Conservation (phyloP, 192 early-diverging fungal species). For the Tieghemiomyces parasiticus region DNA sequence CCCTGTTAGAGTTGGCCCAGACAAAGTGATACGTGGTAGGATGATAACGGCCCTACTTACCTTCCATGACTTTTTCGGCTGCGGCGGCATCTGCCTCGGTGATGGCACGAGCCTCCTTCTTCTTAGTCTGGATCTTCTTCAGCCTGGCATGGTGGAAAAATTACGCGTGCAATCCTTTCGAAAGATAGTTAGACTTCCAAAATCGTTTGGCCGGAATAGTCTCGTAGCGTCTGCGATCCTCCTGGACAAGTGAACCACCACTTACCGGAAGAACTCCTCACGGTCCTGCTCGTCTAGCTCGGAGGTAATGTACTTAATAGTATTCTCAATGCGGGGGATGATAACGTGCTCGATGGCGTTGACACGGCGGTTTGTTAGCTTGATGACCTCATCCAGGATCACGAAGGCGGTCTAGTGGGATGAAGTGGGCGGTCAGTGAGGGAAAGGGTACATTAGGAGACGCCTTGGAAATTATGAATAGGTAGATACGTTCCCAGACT, state of each 20-base stretch:
- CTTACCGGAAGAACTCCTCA: slow-evolving; percentile 90
- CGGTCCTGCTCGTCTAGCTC: slow-evolving; percentile 98
- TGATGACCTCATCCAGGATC: slow-evolving; percentile 98
- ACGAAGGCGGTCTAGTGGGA: slow-evolving; percentile 82
- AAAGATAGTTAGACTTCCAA: not conserved
- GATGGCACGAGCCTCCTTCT: slow-evolving; percentile 65
- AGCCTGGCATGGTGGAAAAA: slow-evolving; percentile 30
- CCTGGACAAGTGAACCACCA: too few species aligned
- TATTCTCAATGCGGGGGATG: slow-evolving; percentile 97
- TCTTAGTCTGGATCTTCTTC: slow-evolving; percentile 98
- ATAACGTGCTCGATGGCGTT: slow-evolving; percentile 99
- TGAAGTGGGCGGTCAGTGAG: not conserved
- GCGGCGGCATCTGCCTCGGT: slow-evolving; percentile 32
- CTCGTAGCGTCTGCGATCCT: too few species aligned
- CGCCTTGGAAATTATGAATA: too few species aligned
- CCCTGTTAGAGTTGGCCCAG: slow-evolving; percentile 1
- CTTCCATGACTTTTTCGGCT: slow-evolving; percentile 11
- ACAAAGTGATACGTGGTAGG: not conserved
- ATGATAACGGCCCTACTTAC: slow-evolving; percentile 8
- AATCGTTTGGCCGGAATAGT: too few species aligned
- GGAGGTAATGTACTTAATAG: slow-evolving; percentile 88
- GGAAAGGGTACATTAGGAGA: not conserved
- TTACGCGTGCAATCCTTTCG: not conserved
- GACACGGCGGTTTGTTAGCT: slow-evolving; percentile 95
- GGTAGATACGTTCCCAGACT: too few species aligned